Evolutionary conservation across 1,284 basidiomycete species (phyloP).

Genomic region (Prillingera fragicola): DNA sequence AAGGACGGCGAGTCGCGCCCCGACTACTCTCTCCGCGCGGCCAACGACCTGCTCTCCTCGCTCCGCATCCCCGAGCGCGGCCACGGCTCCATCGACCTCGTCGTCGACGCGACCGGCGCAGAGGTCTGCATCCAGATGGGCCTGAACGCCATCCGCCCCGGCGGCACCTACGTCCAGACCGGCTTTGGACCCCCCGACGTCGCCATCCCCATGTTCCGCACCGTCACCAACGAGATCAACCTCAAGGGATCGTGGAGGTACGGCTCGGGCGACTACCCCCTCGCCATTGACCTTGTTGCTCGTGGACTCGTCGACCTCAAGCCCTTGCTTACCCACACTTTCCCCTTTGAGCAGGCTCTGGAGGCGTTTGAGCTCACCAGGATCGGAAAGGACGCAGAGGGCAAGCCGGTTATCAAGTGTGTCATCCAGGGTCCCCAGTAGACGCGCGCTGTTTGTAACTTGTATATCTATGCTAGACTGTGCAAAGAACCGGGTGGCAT

Average conservation of each 20-base stretch:
- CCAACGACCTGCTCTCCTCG: slow-evolving; percentile 46
- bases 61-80: slow-evolving; percentile 51
- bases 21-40: slow-evolving; percentile 56
- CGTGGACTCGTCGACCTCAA: slow-evolving; percentile 54
- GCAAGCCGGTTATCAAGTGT: slow-evolving; percentile 50
- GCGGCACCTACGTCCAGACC: slow-evolving; percentile 44
- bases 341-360: slow-evolving; percentile 52
- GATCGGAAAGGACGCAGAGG: slow-evolving; percentile 65
- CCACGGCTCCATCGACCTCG: slow-evolving; percentile 54
- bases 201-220: slow-evolving; percentile 42
- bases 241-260: slow-evolving; percentile 47
- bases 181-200: slow-evolving; percentile 44
- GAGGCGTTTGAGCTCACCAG: slow-evolving; percentile 56
- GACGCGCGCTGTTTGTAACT: too few relatives aligned
- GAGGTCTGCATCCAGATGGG: slow-evolving; percentile 59
- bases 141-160: slow-evolving; percentile 55
- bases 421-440: slow-evolving; percentile 45
- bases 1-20: slow-evolving; percentile 25
- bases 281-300: slow-evolving; percentile 55
- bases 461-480: too few relatives aligned
- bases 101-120: slow-evolving; percentile 58
- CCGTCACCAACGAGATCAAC: slow-evolving; percentile 43
- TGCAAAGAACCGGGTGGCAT: too few relatives aligned
- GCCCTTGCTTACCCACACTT: slow-evolving; percentile 58
- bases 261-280: slow-evolving; percentile 44